A percentile compares a stretch with the other conserved stretches of the same genome.
Evolutionary conservation across 1,284 basidiomycete genomes (phyloP).

Genomic region (Sanghuangporus weigelae): DNA sequence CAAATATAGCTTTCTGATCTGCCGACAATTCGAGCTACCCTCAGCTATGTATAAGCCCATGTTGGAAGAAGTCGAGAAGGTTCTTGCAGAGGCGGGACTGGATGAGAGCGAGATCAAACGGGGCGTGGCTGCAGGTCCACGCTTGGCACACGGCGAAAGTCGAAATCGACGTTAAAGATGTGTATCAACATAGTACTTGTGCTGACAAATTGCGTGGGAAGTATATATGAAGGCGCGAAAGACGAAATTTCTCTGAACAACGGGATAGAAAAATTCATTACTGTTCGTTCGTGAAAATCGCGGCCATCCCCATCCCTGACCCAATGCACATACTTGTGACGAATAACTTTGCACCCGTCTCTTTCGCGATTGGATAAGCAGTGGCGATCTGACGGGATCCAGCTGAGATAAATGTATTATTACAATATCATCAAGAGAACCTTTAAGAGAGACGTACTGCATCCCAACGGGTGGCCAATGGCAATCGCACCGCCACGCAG

Average conservation of each 20-base stretch:
- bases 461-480: conserved; percentile 80
- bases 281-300: conserved; percentile 82
- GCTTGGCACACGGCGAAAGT: conserved; percentile 3
- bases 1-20: conserved; percentile 8
- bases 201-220: not conserved
- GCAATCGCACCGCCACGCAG: conserved; percentile 87
- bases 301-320: conserved; percentile 84
- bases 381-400: conserved; percentile 89
- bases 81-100: conserved; percentile 80
- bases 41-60: conserved; percentile 72
- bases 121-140: conserved; percentile 38
- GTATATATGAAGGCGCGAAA: not conserved
- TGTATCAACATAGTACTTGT: not conserved
- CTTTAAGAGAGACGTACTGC: conserved; percentile 48
- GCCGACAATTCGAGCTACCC: conserved; percentile 3
- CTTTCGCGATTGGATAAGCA: conserved; percentile 77
- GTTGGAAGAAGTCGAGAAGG: conserved; percentile 78
- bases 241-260: not conserved
- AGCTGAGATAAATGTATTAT: conserved; percentile 37
- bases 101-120: conserved; percentile 77
- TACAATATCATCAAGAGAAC: not conserved
- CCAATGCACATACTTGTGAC: conserved; percentile 97
- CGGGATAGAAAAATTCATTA: conserved; percentile 27
- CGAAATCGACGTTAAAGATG: conserved; percentile 9
- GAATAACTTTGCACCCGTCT: conserved; percentile 71